Percentiles rank a stretch among this genome's conserved stretches.
Conservation (phyloP, 2,329 filamentous ascomycete genomes). For the Alternaria arborescens region DNA sequence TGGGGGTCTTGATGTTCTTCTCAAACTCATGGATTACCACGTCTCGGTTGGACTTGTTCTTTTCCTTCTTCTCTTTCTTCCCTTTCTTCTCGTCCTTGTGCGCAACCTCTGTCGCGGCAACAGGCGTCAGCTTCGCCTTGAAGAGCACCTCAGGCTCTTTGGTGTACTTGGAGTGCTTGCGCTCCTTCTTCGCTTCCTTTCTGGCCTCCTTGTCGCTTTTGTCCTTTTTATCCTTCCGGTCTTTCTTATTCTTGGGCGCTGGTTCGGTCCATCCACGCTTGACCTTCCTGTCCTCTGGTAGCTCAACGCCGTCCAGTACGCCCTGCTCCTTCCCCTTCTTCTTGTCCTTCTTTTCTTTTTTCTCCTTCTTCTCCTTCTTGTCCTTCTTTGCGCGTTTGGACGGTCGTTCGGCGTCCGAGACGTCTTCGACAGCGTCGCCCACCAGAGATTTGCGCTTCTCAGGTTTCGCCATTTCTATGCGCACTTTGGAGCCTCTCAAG, state of each 20-base stretch:
- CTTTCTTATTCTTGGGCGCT: constrained; percentile 47
- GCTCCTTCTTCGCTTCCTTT: constrained; percentile 65
- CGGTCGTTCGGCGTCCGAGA: constrained; percentile 59
- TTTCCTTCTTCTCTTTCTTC: constrained; percentile 69
- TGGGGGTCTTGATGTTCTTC: constrained; percentile 82
- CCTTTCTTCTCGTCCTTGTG: constrained; percentile 55
- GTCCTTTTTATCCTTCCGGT: constrained; percentile 58
- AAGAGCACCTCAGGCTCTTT: constrained; percentile 84
- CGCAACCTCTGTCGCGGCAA: constrained; percentile 46
- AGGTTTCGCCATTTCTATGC: constrained; percentile 80
- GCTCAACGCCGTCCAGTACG: constrained; percentile 72
- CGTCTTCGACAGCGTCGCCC: constrained; percentile 47
- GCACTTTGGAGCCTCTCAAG: constrained; percentile 84
- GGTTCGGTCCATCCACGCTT: constrained; percentile 90
- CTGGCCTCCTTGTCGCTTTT: constrained; percentile 53
- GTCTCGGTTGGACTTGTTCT: constrained; percentile 62
- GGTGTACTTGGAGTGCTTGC: constrained; percentile 78
- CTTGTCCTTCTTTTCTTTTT: constrained; percentile 50
- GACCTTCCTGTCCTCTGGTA: constrained; percentile 78
- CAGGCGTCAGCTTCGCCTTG: constrained; percentile 75
- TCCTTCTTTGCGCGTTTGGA: constrained; percentile 55
- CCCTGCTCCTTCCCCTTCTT: constrained; percentile 60
- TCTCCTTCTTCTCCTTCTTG: constrained; percentile 58
- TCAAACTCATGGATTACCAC: constrained; percentile 88
- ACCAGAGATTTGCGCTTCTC: constrained; percentile 60